Evolutionary conservation across 495 filamentous ascomycete species (phyloP).

Genomic region (Aspergillus coremiiformis): DNA sequence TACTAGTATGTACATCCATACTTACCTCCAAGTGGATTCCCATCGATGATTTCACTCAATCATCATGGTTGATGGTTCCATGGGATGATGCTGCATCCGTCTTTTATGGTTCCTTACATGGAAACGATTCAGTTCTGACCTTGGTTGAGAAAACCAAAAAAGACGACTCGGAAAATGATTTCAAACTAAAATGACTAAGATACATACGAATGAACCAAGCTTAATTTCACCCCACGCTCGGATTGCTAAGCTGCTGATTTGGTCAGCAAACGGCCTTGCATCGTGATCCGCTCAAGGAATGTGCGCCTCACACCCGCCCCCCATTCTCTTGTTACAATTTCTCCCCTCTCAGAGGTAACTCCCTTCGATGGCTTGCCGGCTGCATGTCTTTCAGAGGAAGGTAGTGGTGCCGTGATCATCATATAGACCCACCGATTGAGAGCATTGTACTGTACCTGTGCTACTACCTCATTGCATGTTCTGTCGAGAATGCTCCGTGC

Average conservation of each 20-base stretch:
- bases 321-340: conserved; percentile 1
- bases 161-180: neutral
- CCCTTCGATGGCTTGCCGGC: conserved; percentile 20
- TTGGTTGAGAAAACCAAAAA: neutral
- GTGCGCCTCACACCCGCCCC: conserved; percentile 2
- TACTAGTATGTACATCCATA: too few species aligned
- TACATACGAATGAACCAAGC: neutral
- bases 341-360: conserved; percentile 10
- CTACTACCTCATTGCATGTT: conserved; percentile 17
- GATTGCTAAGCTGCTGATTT: conserved; percentile 12
- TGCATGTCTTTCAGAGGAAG: conserved; percentile 16
- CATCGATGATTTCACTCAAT: neutral
- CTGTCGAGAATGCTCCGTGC: conserved; percentile 31
- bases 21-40: neutral
- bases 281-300: conserved; percentile 13
- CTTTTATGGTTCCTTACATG: neutral
- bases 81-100: neutral
- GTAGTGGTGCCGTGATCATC: conserved; percentile 11
- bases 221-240: neutral
- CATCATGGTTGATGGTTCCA: neutral
- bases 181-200: neutral
- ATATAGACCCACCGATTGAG: conserved; percentile 9
- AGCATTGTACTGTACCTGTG: neutral
- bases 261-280: conserved; percentile 17
- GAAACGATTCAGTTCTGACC: neutral